A percentile compares a stretch with the other conserved stretches of the same genome.
These are phyloP conservation scores for Aspergillus heteromorphus DNA, from an alignment of 495 filamentous ascomycete species.

Conservation along the genomic window DNA sequence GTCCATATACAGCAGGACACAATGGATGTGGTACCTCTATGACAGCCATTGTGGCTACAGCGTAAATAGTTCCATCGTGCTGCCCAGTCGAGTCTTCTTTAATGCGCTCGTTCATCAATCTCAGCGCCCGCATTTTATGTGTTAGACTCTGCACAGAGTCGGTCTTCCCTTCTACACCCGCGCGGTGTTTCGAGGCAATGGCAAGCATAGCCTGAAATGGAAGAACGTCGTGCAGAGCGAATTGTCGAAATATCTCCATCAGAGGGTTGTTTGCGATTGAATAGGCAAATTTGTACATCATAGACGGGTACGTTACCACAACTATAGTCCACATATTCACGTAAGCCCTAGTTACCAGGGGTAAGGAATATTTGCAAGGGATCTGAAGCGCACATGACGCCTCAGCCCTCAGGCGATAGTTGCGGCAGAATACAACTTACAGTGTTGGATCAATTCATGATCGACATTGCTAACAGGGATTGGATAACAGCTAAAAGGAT, in stretches of 20 bases:
- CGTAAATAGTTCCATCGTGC: conserved; percentile 24
- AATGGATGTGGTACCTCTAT: conserved; percentile 20
- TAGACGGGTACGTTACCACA: conserved; percentile 25
- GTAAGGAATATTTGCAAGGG: background rate
- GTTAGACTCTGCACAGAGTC: conserved; percentile 27
- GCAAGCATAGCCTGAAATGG: conserved; percentile 29
- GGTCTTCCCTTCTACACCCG: conserved; percentile 22
- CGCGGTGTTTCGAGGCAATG: conserved; percentile 26
- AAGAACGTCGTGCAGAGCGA: conserved; percentile 21
- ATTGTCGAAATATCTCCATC: conserved; percentile 25
- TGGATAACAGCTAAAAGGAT: conserved; percentile 23
- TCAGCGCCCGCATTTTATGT: conserved; percentile 25
- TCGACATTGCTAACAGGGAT: conserved; percentile 17
- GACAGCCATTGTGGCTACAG: conserved; percentile 29
- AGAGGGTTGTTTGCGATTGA: conserved; percentile 20
- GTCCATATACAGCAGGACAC: background rate
- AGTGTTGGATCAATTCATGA: conserved; percentile 25
- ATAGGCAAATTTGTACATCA: conserved; percentile 28
- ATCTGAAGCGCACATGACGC: background rate
- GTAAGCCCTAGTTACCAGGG: conserved; percentile 11
- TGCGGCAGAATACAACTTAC: conserved; percentile 11
- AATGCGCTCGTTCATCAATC: conserved; percentile 26
- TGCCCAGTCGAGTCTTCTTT: conserved; percentile 16
- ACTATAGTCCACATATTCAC: conserved; percentile 10
- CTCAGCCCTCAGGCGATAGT: background rate